These are phyloP conservation scores for Calonectria pseudoturangicola DNA, from an alignment of 2,329 filamentous ascomycete genomes.

Conservation along the genomic window DNA sequence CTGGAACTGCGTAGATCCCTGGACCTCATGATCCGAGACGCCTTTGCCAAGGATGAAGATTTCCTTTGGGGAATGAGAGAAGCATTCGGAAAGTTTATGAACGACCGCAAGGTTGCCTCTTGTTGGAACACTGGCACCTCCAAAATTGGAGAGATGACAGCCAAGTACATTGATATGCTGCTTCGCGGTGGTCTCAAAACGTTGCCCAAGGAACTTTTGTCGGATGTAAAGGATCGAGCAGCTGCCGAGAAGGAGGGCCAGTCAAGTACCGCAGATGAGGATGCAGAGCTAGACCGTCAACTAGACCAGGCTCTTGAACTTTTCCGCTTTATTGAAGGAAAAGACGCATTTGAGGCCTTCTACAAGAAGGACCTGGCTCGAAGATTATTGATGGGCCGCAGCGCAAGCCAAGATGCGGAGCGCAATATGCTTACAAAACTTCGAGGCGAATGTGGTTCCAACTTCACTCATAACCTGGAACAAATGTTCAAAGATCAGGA, in stretches of 20 bases:
- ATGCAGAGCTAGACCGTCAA: constrained; percentile 92
- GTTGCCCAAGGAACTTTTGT: constrained; percentile 81
- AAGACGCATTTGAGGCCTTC: constrained; percentile 98
- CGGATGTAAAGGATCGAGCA: constrained; percentile 75
- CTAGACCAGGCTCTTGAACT: constrained; percentile 94
- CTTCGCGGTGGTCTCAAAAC: constrained; percentile 91
- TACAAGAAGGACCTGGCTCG: constrained; percentile 98
- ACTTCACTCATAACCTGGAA: constrained; percentile 97
- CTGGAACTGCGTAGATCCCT: constrained; percentile 87
- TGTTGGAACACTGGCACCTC: constrained; percentile 89
- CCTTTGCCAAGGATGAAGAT: constrained; percentile 85
- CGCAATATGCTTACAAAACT: constrained; percentile 95
- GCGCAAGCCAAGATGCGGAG: constrained; percentile 95
- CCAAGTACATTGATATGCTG: constrained; percentile 94
- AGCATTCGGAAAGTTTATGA: constrained; percentile 93
- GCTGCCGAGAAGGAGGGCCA: constrained; percentile 77
- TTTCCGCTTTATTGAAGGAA: constrained; percentile 97
- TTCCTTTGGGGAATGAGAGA: constrained; percentile 88
- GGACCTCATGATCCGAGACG: constrained; percentile 84
- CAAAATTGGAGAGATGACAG: constrained; percentile 98
- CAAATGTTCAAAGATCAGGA: constrained; percentile 99
- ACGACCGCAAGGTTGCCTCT: constrained; percentile 84
- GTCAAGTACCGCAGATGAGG: constrained; percentile 86
- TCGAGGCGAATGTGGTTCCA: constrained; percentile 93
- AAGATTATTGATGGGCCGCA: constrained; percentile 91